Conservation (phyloP, 2,329 filamentous ascomycete genomes). For the Colletotrichum kahawae region DNA sequence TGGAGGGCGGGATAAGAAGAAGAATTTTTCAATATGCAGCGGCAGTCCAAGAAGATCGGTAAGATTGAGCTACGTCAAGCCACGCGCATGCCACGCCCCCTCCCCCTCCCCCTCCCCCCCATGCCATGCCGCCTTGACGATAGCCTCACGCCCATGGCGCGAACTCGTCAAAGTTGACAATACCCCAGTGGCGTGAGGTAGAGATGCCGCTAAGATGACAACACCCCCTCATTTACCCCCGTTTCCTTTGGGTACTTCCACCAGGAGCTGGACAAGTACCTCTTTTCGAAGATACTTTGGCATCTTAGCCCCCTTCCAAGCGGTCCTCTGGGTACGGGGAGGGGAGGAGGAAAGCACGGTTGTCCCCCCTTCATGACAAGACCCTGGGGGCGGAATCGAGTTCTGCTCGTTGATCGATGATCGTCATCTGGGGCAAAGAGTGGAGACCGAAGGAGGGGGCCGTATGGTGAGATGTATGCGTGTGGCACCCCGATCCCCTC, state of each 20-base stretch:
- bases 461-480: background rate
- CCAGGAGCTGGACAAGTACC: background rate
- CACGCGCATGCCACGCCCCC: background rate
- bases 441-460: background rate
- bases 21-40: background rate
- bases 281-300: background rate
- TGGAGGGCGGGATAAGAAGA: background rate
- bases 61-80: background rate
- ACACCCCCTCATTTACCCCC: background rate
- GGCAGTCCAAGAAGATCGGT: background rate
- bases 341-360: background rate
- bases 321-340: slow-evolving; percentile 10
- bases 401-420: background rate
- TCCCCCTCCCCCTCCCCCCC: background rate
- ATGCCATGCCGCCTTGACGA: background rate
- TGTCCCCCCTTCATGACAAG: background rate
- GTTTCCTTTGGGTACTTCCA: background rate
- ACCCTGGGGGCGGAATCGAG: background rate
- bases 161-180: background rate
- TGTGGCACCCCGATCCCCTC: background rate
- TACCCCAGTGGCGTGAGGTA: background rate
- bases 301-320: background rate
- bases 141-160: slow-evolving; percentile 13
- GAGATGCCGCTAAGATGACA: background rate
- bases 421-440: background rate